These are phyloP conservation scores for Helicosporidium sp. DNA, from an alignment of 139 green algal genomes.

Conservation along the genomic window DNA sequence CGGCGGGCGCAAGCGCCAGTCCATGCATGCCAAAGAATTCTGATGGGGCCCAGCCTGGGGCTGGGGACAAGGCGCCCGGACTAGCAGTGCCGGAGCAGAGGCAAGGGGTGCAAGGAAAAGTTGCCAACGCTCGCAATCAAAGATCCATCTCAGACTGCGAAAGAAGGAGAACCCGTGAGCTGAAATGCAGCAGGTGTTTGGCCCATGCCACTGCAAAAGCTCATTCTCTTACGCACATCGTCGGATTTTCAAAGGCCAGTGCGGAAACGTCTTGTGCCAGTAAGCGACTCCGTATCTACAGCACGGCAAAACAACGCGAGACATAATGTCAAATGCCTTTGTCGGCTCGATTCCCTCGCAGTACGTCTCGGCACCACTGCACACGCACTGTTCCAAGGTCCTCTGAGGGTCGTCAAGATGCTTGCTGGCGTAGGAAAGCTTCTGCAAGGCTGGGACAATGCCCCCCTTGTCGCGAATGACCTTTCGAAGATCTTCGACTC, in stretches of 20 bases:
- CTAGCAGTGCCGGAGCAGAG: too few species aligned
- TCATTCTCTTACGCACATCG: conserved; percentile 19
- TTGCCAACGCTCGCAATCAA: too few species aligned
- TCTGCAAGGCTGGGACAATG: conserved; percentile 60
- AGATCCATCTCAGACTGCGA: too few species aligned
- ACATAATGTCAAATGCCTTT: background rate
- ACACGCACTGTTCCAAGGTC: conserved; percentile 63
- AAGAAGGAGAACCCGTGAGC: too few species aligned
- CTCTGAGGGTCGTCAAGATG: conserved; percentile 64
- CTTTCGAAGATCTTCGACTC: conserved; percentile 54
- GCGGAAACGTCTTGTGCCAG: conserved; percentile 69
- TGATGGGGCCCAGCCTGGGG: too few species aligned
- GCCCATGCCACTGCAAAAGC: too few species aligned
- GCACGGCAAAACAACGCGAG: background rate
- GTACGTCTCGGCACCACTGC: background rate
- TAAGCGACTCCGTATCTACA: conserved; percentile 62
- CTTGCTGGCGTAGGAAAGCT: conserved; percentile 56
- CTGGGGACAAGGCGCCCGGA: too few species aligned
- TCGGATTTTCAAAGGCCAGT: conserved; percentile 63
- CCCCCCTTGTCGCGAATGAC: conserved; percentile 60
- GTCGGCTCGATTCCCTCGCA: background rate
- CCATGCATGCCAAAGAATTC: too few species aligned
- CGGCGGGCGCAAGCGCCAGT: too few species aligned
- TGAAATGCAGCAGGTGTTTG: too few species aligned
- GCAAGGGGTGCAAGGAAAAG: background rate